Percentiles rank a stretch among this genome's conserved stretches.
Conservation (phyloP, 2,329 filamentous ascomycete species). For the Xylaria sp. region DNA sequence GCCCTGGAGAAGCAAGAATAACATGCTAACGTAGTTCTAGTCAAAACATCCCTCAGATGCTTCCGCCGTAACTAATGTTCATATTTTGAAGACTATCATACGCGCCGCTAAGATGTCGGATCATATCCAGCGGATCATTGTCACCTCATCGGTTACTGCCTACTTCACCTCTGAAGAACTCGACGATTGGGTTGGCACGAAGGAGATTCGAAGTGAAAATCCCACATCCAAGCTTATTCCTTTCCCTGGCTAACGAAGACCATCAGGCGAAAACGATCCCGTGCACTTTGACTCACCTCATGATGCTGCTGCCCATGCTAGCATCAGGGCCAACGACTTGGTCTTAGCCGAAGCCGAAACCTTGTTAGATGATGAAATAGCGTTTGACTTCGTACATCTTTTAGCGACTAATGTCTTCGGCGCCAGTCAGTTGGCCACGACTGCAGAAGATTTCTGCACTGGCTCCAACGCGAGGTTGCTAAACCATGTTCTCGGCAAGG, state of each 20-base stretch:
- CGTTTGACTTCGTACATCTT: slow-evolving; percentile 11
- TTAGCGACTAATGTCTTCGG: slow-evolving; percentile 14
- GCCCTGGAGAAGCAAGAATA: not conserved
- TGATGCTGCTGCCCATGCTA: not conserved
- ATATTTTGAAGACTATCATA: not conserved
- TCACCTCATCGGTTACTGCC: not conserved
- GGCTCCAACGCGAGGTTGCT: slow-evolving; percentile 21
- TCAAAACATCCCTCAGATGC: not conserved
- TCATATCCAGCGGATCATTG: not conserved
- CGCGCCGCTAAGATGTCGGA: not conserved
- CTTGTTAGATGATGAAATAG: not conserved
- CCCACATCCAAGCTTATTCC: not conserved
- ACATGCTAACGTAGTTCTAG: not conserved
- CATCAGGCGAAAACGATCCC: not conserved
- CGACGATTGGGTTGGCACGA: not conserved
- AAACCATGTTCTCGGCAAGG: slow-evolving; percentile 14
- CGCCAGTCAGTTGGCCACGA: not conserved
- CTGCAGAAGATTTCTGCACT: not conserved
- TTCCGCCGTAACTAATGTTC: not conserved
- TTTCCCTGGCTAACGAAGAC: not conserved
- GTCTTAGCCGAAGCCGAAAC: not conserved
- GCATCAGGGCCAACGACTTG: not conserved
- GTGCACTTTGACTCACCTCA: not conserved
- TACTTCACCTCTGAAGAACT: not conserved
- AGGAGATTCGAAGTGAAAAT: not conserved